Evolutionary conservation across 2,329 filamentous ascomycete species (phyloP), one percentile per base, ranked within the genome.

Genomic region (Colletotrichum godetiae): DNA sequence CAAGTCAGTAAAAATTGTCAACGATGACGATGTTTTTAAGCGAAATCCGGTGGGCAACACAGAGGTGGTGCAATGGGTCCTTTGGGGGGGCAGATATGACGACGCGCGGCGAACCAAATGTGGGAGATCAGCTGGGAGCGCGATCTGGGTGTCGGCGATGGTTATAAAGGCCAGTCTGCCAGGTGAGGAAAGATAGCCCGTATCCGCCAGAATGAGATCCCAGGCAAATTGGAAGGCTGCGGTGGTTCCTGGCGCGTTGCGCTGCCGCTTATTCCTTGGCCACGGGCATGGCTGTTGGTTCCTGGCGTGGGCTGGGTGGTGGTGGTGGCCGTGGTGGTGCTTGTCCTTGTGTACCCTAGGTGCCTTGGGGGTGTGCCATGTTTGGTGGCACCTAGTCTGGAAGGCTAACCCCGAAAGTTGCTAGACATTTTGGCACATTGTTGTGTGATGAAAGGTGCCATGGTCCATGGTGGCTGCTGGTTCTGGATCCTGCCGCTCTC

Each of bases 201-300:
- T 61, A 46, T 27, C 24, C 27, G 60, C 60, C 42, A 27, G 29
- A 22, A 49, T 19, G 10, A 49, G 42, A 49, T 10, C 10, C 11
- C 42, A 61, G 66, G 61, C 37, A 73, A 73, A 70, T 69, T 67
- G 69, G 60, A 49, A 63, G 75, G 75, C 55, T 73, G 67, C 55
- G 74, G 67, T 67, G 55, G 67, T 72, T 63, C 66, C 65, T 72
- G 63, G 27, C 35, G 6, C 37, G 24, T 31, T 19, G 24, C 59
- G 27, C 24, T 27, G n/a, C 33, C 59, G 63, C 19, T 27, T 63
- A 27, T 68, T 49, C 64, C 68, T 68, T 68, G 69, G 65, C 58
- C 56, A 49, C 22, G 13, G 68, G 29, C 56, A 62, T 58, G 64
- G 65, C 65, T 58, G 68, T 52, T 68, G 67, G 65, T 63, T 72